phyloP scores from a whole-genome alignment of 1,284 basidiomycete genomes.

The Tremellales sp. region DNA sequence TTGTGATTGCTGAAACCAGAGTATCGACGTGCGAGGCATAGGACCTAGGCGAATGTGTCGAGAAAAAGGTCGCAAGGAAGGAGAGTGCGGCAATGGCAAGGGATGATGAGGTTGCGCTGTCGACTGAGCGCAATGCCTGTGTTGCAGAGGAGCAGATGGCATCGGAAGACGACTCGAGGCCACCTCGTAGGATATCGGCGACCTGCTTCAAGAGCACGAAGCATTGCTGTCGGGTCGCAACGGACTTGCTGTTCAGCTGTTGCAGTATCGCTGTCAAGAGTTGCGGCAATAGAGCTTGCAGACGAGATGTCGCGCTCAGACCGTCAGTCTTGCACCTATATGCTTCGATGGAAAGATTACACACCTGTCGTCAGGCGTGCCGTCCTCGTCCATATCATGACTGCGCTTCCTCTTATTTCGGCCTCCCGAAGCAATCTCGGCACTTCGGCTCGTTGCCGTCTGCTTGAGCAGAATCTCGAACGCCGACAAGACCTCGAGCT shows the following conservation, averaged over 20 bases:
- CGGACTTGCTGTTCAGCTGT: conserved; percentile 80
- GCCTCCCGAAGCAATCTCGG: conserved; percentile 27
- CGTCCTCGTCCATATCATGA: conserved; percentile 59
- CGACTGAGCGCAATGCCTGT: conserved; percentile 51
- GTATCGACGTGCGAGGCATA: conserved; percentile 61
- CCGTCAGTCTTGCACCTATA: no score
- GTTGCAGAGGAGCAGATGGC: conserved; percentile 48
- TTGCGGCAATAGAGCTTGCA: conserved; percentile 68
- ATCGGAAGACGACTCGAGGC: conserved; percentile 66
- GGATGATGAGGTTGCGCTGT: conserved; percentile 62
- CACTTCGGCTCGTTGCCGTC: conserved; percentile 51
- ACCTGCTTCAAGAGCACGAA: conserved; percentile 74
- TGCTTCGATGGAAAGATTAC: conserved; percentile 43
- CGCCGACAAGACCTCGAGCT: conserved; percentile 87
- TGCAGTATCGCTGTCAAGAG: conserved; percentile 76
- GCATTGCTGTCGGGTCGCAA: conserved; percentile 77
- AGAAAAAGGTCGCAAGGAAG: conserved; percentile 80
- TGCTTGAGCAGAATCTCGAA: conserved; percentile 77
- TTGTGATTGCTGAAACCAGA: conserved; percentile 69
- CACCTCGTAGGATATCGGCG: conserved; percentile 76
- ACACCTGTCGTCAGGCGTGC: conserved; percentile 60
- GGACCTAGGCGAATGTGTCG: conserved; percentile 66
- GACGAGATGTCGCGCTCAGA: conserved; percentile 16
- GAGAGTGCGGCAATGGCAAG: conserved; percentile 75
- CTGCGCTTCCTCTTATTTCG: conserved; percentile 63